Base-by-base conservation (phyloP, 768 basidiomycete species). In the Lactarius indigo region DNA sequence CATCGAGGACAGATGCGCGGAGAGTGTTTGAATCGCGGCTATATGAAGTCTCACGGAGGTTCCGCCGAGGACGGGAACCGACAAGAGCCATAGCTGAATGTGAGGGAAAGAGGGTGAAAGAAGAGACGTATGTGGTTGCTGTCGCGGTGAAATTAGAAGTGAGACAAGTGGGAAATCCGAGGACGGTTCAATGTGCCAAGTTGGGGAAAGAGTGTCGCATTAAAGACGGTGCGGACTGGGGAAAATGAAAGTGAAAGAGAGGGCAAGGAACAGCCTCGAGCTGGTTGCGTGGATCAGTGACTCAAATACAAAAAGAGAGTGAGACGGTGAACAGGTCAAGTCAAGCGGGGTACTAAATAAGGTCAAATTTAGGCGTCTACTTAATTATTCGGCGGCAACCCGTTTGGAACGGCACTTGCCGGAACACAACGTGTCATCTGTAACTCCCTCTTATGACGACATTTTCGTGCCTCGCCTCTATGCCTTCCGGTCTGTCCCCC, bases 1-100 rank as follows among this genome's bases (percentile, higher is more conserved):
- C 87, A 72, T 91, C 88, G 47, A 91, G 83, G 28, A 91, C 89
- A 18, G 89, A 90, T 1, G 90, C 89, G 18, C 90, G 83, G 23
- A 91, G 78, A 17, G 82, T 74, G 74, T 80, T 84, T 0, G 88
- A 88, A 72, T 86, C 80, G 47, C 87, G 84, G 64, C 33, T 64
- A 30, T 68, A 30, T 31, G 50, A 39, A 18, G 54, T 15, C 13
- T 39, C 63, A 31, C 62, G 66, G 8, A 26, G 23, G 50, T 28
- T 37, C 23, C 58, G 66, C 42, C 44, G 57, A 13, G 66, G 54
- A 39, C 63, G 66, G 20, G 61, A 17, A 6, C 57, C 62, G 26
- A 64, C 54, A 37, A 56, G 23, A 23, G 62, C 20, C 52, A 68
- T 64, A 35, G 9, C 41, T 20, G 26, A 10, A 8, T 31, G 31